Evolutionary conservation across 2,329 filamentous ascomycete genomes (phyloP).

Genomic region (Beauveria sp.): DNA sequence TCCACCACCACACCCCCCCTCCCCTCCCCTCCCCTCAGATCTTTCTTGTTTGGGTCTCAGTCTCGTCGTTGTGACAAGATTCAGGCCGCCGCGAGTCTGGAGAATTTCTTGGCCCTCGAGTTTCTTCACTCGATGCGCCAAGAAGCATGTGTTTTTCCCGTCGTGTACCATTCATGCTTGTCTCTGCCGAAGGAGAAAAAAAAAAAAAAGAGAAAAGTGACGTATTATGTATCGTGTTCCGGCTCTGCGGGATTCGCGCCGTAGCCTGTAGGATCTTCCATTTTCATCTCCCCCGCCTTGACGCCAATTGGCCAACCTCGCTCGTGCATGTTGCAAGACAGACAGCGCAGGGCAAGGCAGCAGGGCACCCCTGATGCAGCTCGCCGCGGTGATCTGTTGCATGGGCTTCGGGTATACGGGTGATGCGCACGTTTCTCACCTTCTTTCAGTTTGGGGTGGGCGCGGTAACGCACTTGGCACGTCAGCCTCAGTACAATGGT

Average conservation of each 20-base stretch:
- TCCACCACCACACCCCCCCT: neutral
- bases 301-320: neutral
- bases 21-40: neutral
- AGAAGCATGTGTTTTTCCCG: neutral
- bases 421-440: neutral
- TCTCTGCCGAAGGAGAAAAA: neutral
- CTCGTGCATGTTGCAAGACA: neutral
- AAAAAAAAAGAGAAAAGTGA: neutral
- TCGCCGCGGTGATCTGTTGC: conserved; percentile 4
- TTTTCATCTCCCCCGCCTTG: neutral
- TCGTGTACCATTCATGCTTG: neutral
- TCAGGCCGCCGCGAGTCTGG: no score
- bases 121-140: neutral
- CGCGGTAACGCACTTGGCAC: no score
- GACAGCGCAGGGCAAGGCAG: neutral
- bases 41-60: neutral
- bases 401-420: conserved; percentile 1
- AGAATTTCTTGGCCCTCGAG: neutral
- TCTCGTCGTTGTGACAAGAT: no score
- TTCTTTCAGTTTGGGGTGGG: neutral
- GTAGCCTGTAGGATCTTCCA: neutral
- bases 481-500: neutral
- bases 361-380: conserved; percentile 3
- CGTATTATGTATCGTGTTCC: neutral
- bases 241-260: neutral